Evolutionary conservation across 352 stramenopile species (phyloP).

Genomic region (Phytophthora palmivora): DNA sequence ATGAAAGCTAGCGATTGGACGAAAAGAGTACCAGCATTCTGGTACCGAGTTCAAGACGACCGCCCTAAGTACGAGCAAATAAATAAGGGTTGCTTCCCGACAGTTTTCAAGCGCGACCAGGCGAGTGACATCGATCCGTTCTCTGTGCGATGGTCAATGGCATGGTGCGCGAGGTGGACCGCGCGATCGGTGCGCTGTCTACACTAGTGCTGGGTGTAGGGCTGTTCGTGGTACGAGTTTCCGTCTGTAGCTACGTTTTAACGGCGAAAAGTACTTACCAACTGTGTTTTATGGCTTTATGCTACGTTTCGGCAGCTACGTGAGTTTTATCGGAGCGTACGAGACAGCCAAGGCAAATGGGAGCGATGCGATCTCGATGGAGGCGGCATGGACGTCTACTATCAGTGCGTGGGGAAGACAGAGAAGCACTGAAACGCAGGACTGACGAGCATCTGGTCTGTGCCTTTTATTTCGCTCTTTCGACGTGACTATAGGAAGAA

Average conservation of each 20-base stretch:
- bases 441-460: constrained; percentile 17
- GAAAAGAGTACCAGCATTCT: constrained; percentile 13
- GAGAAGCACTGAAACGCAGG: not conserved
- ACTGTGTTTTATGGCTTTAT: constrained; percentile 14
- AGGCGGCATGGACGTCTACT: constrained; percentile 74
- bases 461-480: constrained; percentile 6
- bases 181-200: constrained; percentile 76
- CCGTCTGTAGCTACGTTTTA: not conserved
- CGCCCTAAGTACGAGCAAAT: constrained; percentile 21
- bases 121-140: constrained; percentile 1
- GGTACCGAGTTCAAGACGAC: not conserved
- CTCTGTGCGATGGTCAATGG: constrained; percentile 48
- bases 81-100: constrained; percentile 32
- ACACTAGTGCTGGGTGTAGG: constrained; percentile 80
- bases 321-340: constrained; percentile 62
- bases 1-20: constrained; percentile 13
- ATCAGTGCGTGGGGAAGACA: constrained; percentile 52
- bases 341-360: constrained; percentile 59
- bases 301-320: constrained; percentile 47
- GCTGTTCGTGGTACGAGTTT: constrained; percentile 65
- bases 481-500: constrained; percentile 61
- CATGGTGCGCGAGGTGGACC: constrained; percentile 81
- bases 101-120: constrained; percentile 28
- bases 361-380: constrained; percentile 57
- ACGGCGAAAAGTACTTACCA: constrained; percentile 6